Base-by-base conservation (phyloP, 2,329 filamentous ascomycete genomes). In the Pseudopithomyces maydicus region DNA sequence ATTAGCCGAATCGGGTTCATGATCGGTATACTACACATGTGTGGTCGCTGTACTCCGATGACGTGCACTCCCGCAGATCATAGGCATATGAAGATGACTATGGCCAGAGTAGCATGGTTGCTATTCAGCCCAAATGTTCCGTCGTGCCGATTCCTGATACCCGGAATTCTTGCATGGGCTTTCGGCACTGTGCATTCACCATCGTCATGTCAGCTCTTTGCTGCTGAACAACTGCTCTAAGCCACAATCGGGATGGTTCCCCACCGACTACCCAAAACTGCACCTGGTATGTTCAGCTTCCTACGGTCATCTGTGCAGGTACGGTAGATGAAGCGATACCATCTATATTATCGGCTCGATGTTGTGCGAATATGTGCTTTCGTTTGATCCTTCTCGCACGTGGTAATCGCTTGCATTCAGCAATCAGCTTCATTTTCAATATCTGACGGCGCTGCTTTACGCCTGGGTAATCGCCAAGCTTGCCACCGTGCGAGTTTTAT, bases 1-100 rank as follows among this genome's bases (percentile, higher is more conserved):
- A 33, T 56, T 47, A 47, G 22, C 57, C 54, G 45, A 51, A 52
- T 50, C 47, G 26, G 54, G 33, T 33, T 43, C 54, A 35, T 43
- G 20, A 8, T 29, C 26, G 26, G 26, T 29, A 29, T n/a, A n/a
- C n/a, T n/a, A n/a, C n/a, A n/a, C n/a, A n/a, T n/a, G n/a, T n/a
- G 26, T 38, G 32, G 47, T 53, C 33, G 43, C 41, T 45, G 14
- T 52, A 29, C 32, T 51, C 47, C 54, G 35, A 52, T 45, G 38
- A 29, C 33, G 26, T 17, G 26, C 23, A 36, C 48, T 51, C 17
- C 20, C 6, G 22, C 33, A 41, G 39, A 36, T 39, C 48, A 51
- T 14, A 20, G 35, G 48, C 48, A 43, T 51, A 19, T 11, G 42
- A 12, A n/a, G 23, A 26, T 41, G 15, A 7, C 26, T 36, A 36